Evolutionary conservation across 441 rosid species (phyloP).

Genomic region (Viola pubescens): DNA sequence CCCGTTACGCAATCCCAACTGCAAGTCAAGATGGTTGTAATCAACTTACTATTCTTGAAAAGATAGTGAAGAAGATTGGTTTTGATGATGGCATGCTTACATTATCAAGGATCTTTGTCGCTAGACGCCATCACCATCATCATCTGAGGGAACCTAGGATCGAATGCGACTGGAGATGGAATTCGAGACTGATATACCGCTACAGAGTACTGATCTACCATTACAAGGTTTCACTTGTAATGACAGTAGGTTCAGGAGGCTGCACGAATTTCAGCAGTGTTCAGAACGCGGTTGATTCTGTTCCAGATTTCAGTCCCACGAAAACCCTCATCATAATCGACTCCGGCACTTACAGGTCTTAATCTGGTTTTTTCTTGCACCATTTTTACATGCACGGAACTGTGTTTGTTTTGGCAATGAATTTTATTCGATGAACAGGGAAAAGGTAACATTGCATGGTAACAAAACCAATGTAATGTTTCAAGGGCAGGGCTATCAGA

Average conservation of each 20-base stretch:
- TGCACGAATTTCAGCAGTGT: conserved; percentile 58
- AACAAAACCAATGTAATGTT: conserved; percentile 64
- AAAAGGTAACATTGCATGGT: conserved; percentile 50
- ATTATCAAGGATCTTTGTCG: conserved; percentile 6
- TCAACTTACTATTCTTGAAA: conserved; percentile 10
- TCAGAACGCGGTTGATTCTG: conserved; percentile 62
- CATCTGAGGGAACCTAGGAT: conserved; percentile 11
- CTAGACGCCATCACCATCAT: conserved; percentile 16
- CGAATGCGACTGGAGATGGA: conserved; percentile 36
- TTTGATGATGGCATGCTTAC: conserved; percentile 11
- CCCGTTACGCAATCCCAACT: conserved; percentile 14
- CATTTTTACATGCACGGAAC: neutral
- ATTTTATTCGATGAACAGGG: conserved; percentile 30
- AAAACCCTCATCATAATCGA: conserved; percentile 51
- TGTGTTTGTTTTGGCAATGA: neutral
- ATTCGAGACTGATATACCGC: conserved; percentile 24
- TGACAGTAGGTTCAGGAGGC: conserved; percentile 55
- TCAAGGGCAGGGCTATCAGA: conserved; percentile 61
- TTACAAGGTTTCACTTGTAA: conserved; percentile 32
- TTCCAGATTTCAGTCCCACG: conserved; percentile 40
- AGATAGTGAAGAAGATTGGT: conserved; percentile 13
- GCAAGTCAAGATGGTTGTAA: neutral
- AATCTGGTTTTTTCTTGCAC: neutral
- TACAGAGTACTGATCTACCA: conserved; percentile 17
- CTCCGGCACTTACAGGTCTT: conserved; percentile 68